A percentile compares a stretch with the other conserved stretches of the same genome.
Conservation (phyloP, 306 rosid genomes). For the Medicago truncatula region DNA sequence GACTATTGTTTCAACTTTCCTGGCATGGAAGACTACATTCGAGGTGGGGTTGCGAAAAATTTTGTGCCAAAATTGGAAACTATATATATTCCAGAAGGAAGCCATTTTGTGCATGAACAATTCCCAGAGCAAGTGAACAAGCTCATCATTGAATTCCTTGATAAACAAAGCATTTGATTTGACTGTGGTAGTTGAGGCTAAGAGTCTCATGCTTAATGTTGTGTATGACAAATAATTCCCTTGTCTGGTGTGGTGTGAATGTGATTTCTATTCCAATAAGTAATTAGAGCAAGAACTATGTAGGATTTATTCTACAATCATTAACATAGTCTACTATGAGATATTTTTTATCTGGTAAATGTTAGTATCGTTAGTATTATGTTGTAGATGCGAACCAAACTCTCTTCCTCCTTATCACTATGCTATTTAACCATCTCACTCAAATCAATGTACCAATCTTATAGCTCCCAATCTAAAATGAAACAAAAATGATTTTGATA, state of each 20-base stretch:
- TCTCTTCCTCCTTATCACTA: too few species aligned
- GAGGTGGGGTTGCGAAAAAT: conserved; percentile 52
- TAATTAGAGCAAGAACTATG: background rate
- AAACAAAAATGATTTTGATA: too few species aligned
- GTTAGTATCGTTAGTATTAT: too few species aligned
- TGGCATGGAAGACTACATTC: conserved; percentile 60
- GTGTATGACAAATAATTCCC: background rate
- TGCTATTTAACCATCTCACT: too few species aligned
- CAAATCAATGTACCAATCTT: too few species aligned
- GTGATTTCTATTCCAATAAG: conserved; percentile 19
- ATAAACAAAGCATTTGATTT: conserved; percentile 51
- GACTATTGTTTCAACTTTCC: conserved; percentile 58
- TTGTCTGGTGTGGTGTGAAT: background rate
- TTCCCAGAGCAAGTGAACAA: conserved; percentile 60
- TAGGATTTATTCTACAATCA: too few species aligned
- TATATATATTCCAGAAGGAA: conserved; percentile 55
- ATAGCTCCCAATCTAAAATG: too few species aligned
- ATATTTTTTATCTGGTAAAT: too few species aligned
- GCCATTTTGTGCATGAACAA: conserved; percentile 66
- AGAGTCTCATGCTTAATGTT: conserved; percentile 19
- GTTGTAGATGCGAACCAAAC: too few species aligned
- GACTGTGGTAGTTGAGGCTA: conserved; percentile 2
- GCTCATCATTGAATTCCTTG: conserved; percentile 57
- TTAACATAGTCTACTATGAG: too few species aligned
- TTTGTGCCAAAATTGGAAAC: conserved; percentile 59